Evolutionary conservation across 345 rosid species (phyloP).

Genomic region (Gossypium ekmanianum): DNA sequence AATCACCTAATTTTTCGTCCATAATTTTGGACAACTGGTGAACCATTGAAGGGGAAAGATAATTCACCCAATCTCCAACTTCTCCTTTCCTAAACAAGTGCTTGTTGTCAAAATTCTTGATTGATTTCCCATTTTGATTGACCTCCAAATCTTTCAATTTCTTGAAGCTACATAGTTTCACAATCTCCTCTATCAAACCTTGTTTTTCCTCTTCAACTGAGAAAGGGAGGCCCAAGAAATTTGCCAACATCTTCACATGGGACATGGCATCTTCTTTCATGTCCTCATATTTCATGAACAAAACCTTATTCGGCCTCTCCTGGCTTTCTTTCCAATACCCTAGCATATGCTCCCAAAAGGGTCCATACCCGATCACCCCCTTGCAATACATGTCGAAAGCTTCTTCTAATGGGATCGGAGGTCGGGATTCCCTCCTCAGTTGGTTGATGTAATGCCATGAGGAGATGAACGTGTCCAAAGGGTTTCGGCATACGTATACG

Average conservation of each 20-base stretch:
- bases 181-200: conserved; percentile 34
- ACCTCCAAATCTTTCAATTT: conserved; percentile 38
- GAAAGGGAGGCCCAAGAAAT: conserved; percentile 42
- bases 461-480: conserved; percentile 48
- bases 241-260: conserved; percentile 33
- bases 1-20: conserved; percentile 43
- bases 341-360: conserved; percentile 51
- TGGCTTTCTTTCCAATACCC: conserved; percentile 48
- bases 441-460: conserved; percentile 38
- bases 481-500: conserved; percentile 49
- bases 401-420: conserved; percentile 34
- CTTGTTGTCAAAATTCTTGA: conserved; percentile 38
- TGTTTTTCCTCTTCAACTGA: conserved; percentile 37
- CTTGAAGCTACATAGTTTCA: conserved; percentile 45
- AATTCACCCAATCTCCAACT: conserved; percentile 47
- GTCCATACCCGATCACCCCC: conserved; percentile 45
- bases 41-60: conserved; percentile 38
- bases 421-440: conserved; percentile 20
- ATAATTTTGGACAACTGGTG: conserved; percentile 29
- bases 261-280: conserved; percentile 33
- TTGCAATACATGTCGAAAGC: conserved; percentile 40
- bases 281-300: conserved; percentile 45
- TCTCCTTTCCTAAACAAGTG: conserved; percentile 46
- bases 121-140: conserved; percentile 40
- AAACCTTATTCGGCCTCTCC: conserved; percentile 37